Base-by-base conservation (phyloP, 805 yeast species). In the Candida glaebosa region DNA sequence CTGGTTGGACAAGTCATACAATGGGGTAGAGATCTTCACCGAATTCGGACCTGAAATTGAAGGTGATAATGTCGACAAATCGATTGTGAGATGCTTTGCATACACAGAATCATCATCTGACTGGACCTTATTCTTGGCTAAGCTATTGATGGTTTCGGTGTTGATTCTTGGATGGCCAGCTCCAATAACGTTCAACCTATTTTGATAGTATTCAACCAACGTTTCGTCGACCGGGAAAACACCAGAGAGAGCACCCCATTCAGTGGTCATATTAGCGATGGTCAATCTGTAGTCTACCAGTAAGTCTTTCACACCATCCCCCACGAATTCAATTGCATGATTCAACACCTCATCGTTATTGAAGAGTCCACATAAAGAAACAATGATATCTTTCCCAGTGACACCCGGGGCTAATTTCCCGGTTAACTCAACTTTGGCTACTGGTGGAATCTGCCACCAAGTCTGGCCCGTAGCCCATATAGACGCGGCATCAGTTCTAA, bases 361-460 rank as follows among this genome's bases (percentile, higher is more conserved):
- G 74, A 90, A 83, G 19, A 82, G 70, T 38, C 99, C 99, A 72
- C 99, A 93, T 34, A 93, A 74, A 0, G 97, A 93, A 17, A 95
- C 95, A 60, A 93, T 93, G 38, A 93, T 93, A 67, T 93, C 99
- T 64, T 93, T 93, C 47, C 99, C 99, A 3, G 96, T 81, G 14
- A 87, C 89, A 14, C 96, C 96, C 38, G 75, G 66, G 9, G 95
- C 96, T 44, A 93, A 75, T 51, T 77, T 64, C 33, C 96, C 96
- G 49, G 76, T 71, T 42, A 93, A 75, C 61, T 87, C 95, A 7
- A 93, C 98, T 55, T 82, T 80, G 26, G 98, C 99, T 18, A 93
- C 98, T 0, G 99, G 98, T 2, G 99, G 99, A 41, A 93, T 87
- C 77, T 95, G 99, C 99, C 99, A 93, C 99, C 99, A 93, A 3